Percentiles rank a stretch among this genome's conserved stretches.
Conservation (phyloP, 805 yeast species). For the Metschnikowia kunwiensis region DNA sequence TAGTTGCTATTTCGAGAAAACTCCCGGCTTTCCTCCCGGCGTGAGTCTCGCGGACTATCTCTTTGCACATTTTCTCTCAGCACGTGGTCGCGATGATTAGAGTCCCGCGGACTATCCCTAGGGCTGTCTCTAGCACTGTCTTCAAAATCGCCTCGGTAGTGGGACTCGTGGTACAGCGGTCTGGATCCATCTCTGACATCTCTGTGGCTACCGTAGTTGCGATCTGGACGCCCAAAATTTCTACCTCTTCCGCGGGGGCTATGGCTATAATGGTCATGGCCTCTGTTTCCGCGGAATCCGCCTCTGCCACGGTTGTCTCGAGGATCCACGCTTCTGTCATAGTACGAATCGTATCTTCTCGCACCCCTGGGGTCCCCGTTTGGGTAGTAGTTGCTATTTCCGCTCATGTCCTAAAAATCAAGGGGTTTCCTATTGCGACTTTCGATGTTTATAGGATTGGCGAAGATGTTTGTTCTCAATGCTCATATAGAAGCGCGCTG, state of each 20-base stretch:
- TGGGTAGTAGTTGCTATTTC: constrained; percentile 4
- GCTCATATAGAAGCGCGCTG: constrained; percentile 1
- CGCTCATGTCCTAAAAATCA: too few species aligned
- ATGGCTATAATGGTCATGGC: constrained; percentile 13
- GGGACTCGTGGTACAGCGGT: too few species aligned
- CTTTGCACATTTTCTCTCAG: not conserved
- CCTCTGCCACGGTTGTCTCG: constrained; percentile 21
- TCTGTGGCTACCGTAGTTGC: constrained; percentile 3
- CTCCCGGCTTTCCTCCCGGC: not conserved
- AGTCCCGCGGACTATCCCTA: constrained; percentile 1
- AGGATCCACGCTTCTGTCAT: constrained; percentile 7
- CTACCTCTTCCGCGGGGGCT: constrained; percentile 20
- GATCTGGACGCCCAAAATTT: constrained; percentile 3
- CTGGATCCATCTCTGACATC: constrained; percentile 2
- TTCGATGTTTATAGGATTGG: not conserved
- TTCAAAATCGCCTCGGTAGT: not conserved
- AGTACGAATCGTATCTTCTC: constrained; percentile 9
- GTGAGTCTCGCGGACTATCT: not conserved
- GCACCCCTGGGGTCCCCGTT: constrained; percentile 7
- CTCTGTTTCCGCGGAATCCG: constrained; percentile 22
- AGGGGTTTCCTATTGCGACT: not conserved
- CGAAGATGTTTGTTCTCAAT: not conserved
- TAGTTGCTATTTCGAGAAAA: not conserved
- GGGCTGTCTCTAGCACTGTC: not conserved
- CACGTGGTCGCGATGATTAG: not conserved